These are phyloP conservation scores for Bondarzewia mesenterica DNA, from an alignment of 1,284 basidiomycete genomes.

Conservation along the genomic window DNA sequence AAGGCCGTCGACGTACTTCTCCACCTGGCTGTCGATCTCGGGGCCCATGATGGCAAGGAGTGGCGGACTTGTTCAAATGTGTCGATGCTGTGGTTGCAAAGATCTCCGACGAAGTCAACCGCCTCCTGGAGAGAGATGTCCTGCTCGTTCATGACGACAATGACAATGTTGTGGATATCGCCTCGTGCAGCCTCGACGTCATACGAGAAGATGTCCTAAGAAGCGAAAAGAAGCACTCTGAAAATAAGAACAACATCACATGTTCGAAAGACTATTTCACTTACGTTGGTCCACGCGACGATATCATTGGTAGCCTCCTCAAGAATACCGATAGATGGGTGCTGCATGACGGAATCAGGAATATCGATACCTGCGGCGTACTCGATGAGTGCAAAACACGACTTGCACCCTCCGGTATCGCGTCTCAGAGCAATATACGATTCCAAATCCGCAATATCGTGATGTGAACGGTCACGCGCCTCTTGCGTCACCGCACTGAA, in stretches of 20 bases:
- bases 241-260: neutral
- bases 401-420: conserved; percentile 28
- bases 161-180: conserved; percentile 36
- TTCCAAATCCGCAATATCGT: conserved; percentile 27
- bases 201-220: conserved; percentile 35
- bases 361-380: conserved; percentile 31
- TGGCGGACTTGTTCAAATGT: conserved; percentile 25
- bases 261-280: conserved; percentile 7
- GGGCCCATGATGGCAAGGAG: conserved; percentile 29
- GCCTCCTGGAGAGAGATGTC: conserved; percentile 30
- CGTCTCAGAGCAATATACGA: conserved; percentile 27
- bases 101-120: conserved; percentile 30
- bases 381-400: conserved; percentile 32
- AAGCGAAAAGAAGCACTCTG: neutral
- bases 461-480: conserved; percentile 23
- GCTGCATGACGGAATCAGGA: conserved; percentile 29
- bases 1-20: conserved; percentile 28
- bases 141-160: conserved; percentile 27
- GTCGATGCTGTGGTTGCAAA: conserved; percentile 29
- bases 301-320: conserved; percentile 31
- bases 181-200: conserved; percentile 34
- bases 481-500: conserved; percentile 30
- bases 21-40: conserved; percentile 25
- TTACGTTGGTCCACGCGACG: conserved; percentile 35
- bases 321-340: conserved; percentile 28